Evolutionary conservation across 176 grass and related monocot species (phyloP).

Genomic region (Themeda triandra): DNA sequence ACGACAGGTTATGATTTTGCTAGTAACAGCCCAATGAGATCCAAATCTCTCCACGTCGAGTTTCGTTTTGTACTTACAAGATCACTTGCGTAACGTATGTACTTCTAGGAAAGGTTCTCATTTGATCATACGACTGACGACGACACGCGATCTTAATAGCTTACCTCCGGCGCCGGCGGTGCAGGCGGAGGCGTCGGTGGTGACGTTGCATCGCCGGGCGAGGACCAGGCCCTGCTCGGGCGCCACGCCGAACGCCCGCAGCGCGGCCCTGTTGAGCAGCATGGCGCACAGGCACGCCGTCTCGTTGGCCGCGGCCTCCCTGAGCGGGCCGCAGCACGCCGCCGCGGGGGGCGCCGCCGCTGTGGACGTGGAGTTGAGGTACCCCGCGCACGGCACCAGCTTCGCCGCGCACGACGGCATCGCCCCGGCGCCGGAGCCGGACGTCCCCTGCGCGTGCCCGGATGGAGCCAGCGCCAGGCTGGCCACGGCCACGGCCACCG

Average conservation of each 20-base stretch:
- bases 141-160: neutral
- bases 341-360: conserved; percentile 27
- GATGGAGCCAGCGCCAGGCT: neutral
- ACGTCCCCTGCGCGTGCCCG: neutral
- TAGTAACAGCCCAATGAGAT: neutral
- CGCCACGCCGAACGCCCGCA: conserved; percentile 46
- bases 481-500: neutral
- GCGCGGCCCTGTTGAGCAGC: conserved; percentile 54
- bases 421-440: neutral
- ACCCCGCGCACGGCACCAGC: conserved; percentile 45
- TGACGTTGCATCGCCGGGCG: conserved; percentile 59
- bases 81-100: no score
- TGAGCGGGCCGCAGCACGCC: conserved; percentile 61
- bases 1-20: neutral
- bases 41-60: neutral
- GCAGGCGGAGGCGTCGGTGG: conserved; percentile 48
- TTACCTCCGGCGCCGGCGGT: neutral
- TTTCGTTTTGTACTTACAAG: no score
- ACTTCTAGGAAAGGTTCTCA: no score
- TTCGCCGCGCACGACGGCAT: conserved; percentile 56
- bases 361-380: conserved; percentile 48
- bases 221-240: conserved; percentile 49
- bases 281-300: conserved; percentile 61
- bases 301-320: conserved; percentile 58
- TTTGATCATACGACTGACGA: neutral